Evolutionary conservation across 1,284 basidiomycete genomes (phyloP).

Genomic region (Retiboletus flavoniger): DNA sequence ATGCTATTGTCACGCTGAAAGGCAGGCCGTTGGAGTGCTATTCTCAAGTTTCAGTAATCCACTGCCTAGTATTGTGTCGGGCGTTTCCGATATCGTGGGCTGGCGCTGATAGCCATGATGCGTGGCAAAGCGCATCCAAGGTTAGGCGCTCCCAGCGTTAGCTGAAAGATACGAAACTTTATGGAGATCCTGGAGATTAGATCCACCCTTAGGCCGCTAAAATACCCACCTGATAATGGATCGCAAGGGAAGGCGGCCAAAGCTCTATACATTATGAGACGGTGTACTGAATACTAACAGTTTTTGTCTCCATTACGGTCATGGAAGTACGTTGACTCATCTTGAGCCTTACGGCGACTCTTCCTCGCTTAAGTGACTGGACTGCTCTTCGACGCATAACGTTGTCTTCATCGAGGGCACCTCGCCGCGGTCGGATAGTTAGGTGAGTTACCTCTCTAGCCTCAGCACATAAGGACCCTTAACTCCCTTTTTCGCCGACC

Average conservation of each 20-base stretch:
- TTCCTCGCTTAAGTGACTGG: not conserved
- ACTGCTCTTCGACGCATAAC: not conserved
- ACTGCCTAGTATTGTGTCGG: not conserved
- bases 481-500: no score
- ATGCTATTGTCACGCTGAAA: not conserved
- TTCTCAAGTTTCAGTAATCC: not conserved
- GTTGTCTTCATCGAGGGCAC: no score
- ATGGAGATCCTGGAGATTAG: not conserved
- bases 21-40: not conserved
- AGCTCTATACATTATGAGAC: not conserved
- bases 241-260: not conserved
- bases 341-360: not conserved
- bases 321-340: not conserved
- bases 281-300: not conserved
- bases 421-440: not conserved
- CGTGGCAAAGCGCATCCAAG: not conserved
- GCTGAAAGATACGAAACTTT: not conserved
- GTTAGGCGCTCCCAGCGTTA: not conserved
- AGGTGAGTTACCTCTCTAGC: not conserved
- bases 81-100: not conserved
- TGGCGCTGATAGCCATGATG: not conserved
- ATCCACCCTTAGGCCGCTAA: not conserved
- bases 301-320: no score
- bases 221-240: not conserved
- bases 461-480: no score